Conservation (phyloP, 306 rosid species). For the Arachis hypogaea region DNA sequence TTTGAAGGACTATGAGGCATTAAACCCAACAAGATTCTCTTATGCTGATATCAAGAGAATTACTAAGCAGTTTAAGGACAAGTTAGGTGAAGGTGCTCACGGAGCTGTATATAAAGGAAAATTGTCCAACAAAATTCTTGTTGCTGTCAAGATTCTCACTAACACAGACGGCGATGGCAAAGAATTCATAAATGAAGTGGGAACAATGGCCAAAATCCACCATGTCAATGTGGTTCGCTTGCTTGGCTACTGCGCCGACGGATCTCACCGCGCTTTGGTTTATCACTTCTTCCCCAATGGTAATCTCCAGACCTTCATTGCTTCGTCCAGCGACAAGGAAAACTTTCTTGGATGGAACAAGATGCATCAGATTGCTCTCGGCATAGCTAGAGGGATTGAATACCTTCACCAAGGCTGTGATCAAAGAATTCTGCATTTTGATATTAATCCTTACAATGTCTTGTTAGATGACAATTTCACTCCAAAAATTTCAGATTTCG, state of each 20-base stretch:
- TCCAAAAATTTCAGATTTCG: neutral
- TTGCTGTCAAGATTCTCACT: neutral
- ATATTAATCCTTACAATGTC: neutral
- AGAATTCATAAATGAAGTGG: neutral
- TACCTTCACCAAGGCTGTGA: neutral
- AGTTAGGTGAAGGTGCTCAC: neutral
- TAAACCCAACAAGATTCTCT: neutral
- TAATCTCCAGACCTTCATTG: neutral
- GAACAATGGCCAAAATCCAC: neutral
- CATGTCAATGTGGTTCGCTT: neutral
- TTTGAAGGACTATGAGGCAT: neutral
- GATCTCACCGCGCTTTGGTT: neutral
- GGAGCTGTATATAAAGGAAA: neutral
- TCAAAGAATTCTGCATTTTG: neutral
- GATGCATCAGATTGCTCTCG: neutral
- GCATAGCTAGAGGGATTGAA: neutral
- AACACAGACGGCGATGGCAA: neutral
- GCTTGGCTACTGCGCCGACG: neutral
- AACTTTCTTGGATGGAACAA: neutral
- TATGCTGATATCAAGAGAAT: neutral
- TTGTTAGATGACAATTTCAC: neutral
- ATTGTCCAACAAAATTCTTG: neutral
- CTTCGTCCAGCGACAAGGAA: neutral
- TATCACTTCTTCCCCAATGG: neutral
- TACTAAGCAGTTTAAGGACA: neutral